Evolutionary conservation across 345 rosid species (phyloP).

Genomic region (Garcia nutans): DNA sequence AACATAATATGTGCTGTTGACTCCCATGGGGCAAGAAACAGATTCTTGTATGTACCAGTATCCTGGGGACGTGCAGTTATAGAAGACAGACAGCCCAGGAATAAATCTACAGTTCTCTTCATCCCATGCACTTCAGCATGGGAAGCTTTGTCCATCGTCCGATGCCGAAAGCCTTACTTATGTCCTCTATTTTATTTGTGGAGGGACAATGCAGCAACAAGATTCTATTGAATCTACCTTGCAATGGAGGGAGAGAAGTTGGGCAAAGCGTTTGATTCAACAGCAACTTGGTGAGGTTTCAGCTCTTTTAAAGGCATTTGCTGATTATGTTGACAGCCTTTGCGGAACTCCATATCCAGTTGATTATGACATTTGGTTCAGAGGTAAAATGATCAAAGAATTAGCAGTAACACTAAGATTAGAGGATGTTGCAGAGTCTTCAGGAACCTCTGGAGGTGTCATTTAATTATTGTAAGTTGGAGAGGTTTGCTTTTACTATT

Average conservation of each 20-base stretch:
- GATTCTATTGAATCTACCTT: slow-evolving; percentile 66
- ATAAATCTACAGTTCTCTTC: slow-evolving; percentile 63
- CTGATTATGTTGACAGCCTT: slow-evolving; percentile 67
- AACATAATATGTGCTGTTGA: slow-evolving; percentile 44
- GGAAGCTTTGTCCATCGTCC: slow-evolving; percentile 64
- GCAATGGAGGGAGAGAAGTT: slow-evolving; percentile 67
- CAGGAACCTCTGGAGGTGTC: slow-evolving; percentile 32
- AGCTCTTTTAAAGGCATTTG: slow-evolving; percentile 61
- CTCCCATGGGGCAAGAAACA: slow-evolving; percentile 25
- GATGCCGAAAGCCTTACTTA: slow-evolving; percentile 65
- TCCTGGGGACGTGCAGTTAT: slow-evolving; percentile 70
- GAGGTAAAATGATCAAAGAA: slow-evolving; percentile 55
- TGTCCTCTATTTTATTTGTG: slow-evolving; percentile 45
- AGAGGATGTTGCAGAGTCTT: slow-evolving; percentile 39
- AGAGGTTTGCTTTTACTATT: neutral
- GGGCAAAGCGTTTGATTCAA: slow-evolving; percentile 56
- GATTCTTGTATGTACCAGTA: slow-evolving; percentile 31
- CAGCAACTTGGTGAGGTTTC: slow-evolving; percentile 56
- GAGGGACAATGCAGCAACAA: slow-evolving; percentile 51
- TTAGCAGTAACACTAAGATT: slow-evolving; percentile 28
- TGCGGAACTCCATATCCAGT: slow-evolving; percentile 70
- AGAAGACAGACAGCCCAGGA: slow-evolving; percentile 59
- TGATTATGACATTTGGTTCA: slow-evolving; percentile 59
- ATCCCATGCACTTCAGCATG: slow-evolving; percentile 60
- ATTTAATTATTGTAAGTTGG: slow-evolving; percentile 2